Evolutionary conservation across 495 filamentous ascomycete species (phyloP).

Genomic region (Podospora pseudoanserina): DNA sequence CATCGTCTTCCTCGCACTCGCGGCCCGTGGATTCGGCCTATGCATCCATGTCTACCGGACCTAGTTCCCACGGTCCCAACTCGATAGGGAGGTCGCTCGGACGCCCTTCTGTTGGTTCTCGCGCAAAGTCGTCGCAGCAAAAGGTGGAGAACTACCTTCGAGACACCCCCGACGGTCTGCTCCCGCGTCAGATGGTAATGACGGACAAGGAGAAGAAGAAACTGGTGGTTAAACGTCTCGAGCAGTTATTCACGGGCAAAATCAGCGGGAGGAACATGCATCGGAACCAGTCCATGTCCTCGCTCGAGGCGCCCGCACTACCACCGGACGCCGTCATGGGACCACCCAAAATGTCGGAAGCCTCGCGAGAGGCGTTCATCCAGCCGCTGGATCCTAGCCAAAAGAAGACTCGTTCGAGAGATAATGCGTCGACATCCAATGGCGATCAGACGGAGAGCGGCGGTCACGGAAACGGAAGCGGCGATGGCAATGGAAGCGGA

Average conservation of each 20-base stretch:
- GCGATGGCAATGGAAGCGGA: constrained; percentile 28
- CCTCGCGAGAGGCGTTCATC: constrained; percentile 40
- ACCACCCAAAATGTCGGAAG: constrained; percentile 22
- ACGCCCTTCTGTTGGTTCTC: constrained; percentile 18
- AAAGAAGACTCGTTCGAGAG: constrained; percentile 36
- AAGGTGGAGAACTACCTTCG: constrained; percentile 57
- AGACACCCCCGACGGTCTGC: constrained; percentile 57
- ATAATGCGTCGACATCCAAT: constrained; percentile 37
- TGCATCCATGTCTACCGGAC: constrained; percentile 63
- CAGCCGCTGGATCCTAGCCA: constrained; percentile 25
- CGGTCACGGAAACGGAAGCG: constrained; percentile 34
- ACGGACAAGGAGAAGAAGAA: constrained; percentile 68
- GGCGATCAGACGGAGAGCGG: constrained; percentile 38
- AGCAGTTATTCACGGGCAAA: constrained; percentile 76
- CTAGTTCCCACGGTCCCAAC: constrained; percentile 31
- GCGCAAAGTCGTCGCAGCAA: constrained; percentile 39
- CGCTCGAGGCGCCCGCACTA: constrained; percentile 14
- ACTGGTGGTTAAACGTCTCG: constrained; percentile 64
- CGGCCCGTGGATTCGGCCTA: constrained; percentile 68
- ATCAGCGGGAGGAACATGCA: constrained; percentile 34
- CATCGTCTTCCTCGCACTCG: constrained; percentile 51
- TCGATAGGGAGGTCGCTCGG: constrained; percentile 32
- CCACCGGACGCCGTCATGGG: constrained; percentile 13
- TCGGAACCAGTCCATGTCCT: constrained; percentile 20
- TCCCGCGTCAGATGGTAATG: constrained; percentile 52